A percentile compares a stretch with the other conserved stretches of the same genome.
Conservation (phyloP, 169 alveolate species). For the Plasmodium vivax region DNA sequence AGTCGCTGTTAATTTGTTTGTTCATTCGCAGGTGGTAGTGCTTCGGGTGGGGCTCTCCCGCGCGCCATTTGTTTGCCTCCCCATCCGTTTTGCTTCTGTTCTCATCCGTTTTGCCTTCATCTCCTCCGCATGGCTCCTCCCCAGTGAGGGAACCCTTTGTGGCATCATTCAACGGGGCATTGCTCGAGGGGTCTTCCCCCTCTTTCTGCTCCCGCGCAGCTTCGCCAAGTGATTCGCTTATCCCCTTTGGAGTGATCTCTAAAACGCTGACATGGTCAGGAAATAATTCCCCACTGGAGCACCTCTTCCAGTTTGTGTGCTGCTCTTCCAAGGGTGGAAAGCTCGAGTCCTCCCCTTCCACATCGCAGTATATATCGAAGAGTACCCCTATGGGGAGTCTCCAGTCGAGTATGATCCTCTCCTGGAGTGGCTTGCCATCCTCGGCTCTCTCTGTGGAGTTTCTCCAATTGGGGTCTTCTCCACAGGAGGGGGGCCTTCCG, state of each 20-base stretch:
- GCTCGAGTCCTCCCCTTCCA: not conserved
- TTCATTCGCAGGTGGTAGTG: conserved; percentile 6
- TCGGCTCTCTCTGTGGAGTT: not conserved
- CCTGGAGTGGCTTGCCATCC: not conserved
- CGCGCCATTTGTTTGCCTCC: too few relatives aligned
- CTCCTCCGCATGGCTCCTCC: not conserved
- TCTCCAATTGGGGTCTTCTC: not conserved
- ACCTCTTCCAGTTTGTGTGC: not conserved
- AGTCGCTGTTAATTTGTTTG: conserved; percentile 24
- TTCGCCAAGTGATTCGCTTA: not conserved
- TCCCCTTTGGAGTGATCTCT: not conserved
- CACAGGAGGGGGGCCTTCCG: not conserved
- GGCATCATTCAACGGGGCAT: not conserved
- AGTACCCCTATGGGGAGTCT: conserved; percentile 67
- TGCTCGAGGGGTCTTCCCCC: not conserved
- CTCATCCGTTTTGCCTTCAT: not conserved
- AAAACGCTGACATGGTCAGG: conserved; percentile 33
- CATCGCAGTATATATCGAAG: conserved; percentile 61
- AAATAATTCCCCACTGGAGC: conserved; percentile 34
- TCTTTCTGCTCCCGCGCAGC: not conserved
- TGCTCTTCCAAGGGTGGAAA: not conserved
- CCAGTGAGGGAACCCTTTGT: not conserved
- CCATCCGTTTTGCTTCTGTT: not conserved
- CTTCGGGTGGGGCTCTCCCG: not conserved
- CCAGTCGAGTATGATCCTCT: conserved; percentile 56